Percentiles rank a stretch among this genome's conserved stretches.
These are phyloP conservation scores for Venturia nashicola DNA, from an alignment of 2,329 filamentous ascomycete species.

Conservation along the genomic window DNA sequence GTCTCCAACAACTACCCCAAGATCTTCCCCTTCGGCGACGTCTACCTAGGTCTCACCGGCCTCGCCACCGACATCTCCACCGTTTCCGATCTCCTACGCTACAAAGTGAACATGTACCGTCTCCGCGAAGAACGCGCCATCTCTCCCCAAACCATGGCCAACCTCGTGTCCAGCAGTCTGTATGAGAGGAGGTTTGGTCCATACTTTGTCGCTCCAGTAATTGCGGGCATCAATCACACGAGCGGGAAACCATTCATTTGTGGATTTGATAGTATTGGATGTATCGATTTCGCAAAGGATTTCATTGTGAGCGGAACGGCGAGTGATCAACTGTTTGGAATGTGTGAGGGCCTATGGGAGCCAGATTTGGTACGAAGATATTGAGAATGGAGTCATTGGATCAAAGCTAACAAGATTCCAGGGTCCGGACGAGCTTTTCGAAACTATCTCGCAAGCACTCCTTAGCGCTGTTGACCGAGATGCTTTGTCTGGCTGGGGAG, in stretches of 20 bases:
- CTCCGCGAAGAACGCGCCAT: constrained; percentile 96
- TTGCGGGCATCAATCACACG: constrained; percentile 90
- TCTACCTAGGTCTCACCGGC: constrained; percentile 90
- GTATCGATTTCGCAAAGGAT: constrained; percentile 98
- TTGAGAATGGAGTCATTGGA: not conserved
- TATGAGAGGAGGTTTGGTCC: constrained; percentile 96
- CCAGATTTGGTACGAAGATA: constrained; percentile 67
- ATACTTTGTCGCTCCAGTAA: constrained; percentile 89
- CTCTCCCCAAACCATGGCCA: constrained; percentile 86
- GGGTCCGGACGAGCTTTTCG: constrained; percentile 90
- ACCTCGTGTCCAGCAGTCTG: constrained; percentile 79
- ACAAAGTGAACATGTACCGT: constrained; percentile 99
- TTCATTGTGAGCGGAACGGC: constrained; percentile 97
- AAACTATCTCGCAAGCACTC: constrained; percentile 92
- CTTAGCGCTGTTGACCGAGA: constrained; percentile 95
- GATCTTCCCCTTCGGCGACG: constrained; percentile 93
- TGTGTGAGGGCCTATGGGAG: constrained; percentile 96
- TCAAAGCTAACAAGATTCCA: constrained; percentile 22
- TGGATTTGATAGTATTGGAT: constrained; percentile 97
- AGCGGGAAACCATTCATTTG: constrained; percentile 95
- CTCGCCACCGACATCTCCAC: constrained; percentile 93
- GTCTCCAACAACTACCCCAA: constrained; percentile 99
- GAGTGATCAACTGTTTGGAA: constrained; percentile 95
- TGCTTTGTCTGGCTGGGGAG: constrained; percentile 93
- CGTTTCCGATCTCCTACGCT: constrained; percentile 93